A percentile compares a stretch with the other conserved stretches of the same genome.
Evolutionary conservation across 768 basidiomycete genomes (phyloP).

Genomic region (Leccinum aurantiacum): DNA sequence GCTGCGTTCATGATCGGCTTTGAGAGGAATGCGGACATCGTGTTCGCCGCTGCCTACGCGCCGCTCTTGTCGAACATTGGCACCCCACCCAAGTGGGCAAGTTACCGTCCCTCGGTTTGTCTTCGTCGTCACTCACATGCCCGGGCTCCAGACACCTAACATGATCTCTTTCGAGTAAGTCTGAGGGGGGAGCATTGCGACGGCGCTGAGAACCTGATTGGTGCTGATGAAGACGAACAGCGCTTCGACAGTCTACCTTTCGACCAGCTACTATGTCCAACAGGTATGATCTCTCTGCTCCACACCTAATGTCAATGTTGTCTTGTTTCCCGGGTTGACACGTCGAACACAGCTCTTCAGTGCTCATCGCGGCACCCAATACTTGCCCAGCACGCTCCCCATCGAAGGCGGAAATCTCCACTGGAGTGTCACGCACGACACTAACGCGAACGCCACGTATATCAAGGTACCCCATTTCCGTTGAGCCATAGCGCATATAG

Average conservation of each 20-base stretch:
- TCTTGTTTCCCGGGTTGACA: not conserved
- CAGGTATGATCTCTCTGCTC: not conserved
- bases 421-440: not conserved
- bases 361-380: not conserved
- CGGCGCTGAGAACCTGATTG: not conserved
- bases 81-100: not conserved
- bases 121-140: not conserved
- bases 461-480: not conserved
- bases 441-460: not conserved
- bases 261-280: not conserved
- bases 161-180: not conserved
- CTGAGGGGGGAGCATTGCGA: not conserved
- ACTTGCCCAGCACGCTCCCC: not conserved
- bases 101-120: not conserved
- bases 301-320: not conserved
- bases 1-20: not conserved
- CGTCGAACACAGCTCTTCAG: not conserved
- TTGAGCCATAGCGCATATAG: not conserved
- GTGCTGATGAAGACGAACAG: not conserved
- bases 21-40: not conserved
- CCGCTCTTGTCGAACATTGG: not conserved
- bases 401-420: not conserved
- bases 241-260: not conserved
- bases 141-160: not conserved
- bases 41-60: not conserved